Evolutionary conservation across 2,329 filamentous ascomycete genomes (phyloP), one percentile per base, ranked within the genome.

Genomic region (Aspergillus phoenicis): DNA sequence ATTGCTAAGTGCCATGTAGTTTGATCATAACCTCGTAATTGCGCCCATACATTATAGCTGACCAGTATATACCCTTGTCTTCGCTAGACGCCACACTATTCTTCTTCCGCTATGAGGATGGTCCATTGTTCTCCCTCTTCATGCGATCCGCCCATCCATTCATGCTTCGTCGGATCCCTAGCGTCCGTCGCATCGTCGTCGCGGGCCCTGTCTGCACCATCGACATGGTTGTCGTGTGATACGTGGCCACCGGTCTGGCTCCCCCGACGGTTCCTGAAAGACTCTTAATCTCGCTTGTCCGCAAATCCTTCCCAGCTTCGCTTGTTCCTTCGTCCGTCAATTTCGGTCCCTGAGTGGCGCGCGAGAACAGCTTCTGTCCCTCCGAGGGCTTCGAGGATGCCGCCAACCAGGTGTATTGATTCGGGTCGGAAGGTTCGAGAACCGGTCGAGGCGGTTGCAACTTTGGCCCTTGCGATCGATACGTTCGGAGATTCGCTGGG

Each of bases 91-190:
- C 38, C 43, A 33, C 17, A 15, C 28, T 24, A 26, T 13, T 52
- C 36, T 22, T 22, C 43, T 24, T 5, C 28, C 5, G 33, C 11
- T 33, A 61, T 33, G 57, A 28, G 7, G 52, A 52, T 54, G 47
- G 47, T 52, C 65, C 65, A 62, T 71, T 66, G 58, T 62, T 62
- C 54, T 66, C 70, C 66, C 68, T 68, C 61, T 75, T 75, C 73
- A 76, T 75, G 62, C 73, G 69, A 20, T 73, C 74, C 59, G 75
- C 73, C 78, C 78, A 80, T 49, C 77, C 77, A 43, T 73, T 78
- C 74, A 79, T 76, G 53, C 72, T 78, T 54, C 78, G 73, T 45
- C 78, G 74, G 56, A 80, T 73, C 28, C 78, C 78, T 59, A 80
- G 62, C 17, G 78, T 80, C 67, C 74, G 77, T 57, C 73, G 74